phyloP scores from a whole-genome alignment of 192 early-diverging fungal species.

The Linnemannia zychae region DNA sequence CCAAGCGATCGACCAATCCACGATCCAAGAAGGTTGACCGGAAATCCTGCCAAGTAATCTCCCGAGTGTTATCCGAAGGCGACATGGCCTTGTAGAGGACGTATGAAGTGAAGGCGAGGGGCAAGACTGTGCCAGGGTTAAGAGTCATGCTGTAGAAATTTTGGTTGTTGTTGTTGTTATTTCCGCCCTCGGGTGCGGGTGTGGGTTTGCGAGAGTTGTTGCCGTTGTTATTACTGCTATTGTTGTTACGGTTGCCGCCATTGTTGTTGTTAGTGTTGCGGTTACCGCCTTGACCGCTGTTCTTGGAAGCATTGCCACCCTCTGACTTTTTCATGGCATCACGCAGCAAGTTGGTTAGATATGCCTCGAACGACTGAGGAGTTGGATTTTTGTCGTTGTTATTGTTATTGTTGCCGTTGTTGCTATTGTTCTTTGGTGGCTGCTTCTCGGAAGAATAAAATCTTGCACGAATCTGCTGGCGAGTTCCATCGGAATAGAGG shows the following conservation, averaged over 20 bases:
- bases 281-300: conserved; percentile 36
- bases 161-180: conserved; percentile 20
- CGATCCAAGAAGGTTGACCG: conserved; percentile 89
- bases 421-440: conserved; percentile 23
- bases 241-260: conserved; percentile 31
- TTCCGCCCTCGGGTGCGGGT: conserved; percentile 43
- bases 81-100: conserved; percentile 64
- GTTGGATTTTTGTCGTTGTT: conserved; percentile 44
- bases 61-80: conserved; percentile 63
- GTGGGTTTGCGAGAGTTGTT: conserved; percentile 49
- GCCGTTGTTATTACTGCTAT: conserved; percentile 20
- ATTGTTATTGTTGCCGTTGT: conserved; percentile 11
- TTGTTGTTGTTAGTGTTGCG: conserved; percentile 37
- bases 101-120: conserved; percentile 61
- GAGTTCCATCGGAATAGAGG: not conserved
- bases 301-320: conserved; percentile 40
- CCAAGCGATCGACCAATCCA: conserved; percentile 91
- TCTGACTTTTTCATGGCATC: conserved; percentile 43
- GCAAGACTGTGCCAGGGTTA: conserved; percentile 60
- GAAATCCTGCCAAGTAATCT: conserved; percentile 97
- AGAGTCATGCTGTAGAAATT: conserved; percentile 57
- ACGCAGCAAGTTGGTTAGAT: conserved; percentile 68
- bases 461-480: conserved; percentile 19
- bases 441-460: conserved; percentile 44
- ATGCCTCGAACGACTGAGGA: conserved; percentile 81